Percentiles rank a stretch among this genome's conserved stretches.
Conservation (phyloP, 2,329 filamentous ascomycete species). For the Colletotrichum filicis region DNA sequence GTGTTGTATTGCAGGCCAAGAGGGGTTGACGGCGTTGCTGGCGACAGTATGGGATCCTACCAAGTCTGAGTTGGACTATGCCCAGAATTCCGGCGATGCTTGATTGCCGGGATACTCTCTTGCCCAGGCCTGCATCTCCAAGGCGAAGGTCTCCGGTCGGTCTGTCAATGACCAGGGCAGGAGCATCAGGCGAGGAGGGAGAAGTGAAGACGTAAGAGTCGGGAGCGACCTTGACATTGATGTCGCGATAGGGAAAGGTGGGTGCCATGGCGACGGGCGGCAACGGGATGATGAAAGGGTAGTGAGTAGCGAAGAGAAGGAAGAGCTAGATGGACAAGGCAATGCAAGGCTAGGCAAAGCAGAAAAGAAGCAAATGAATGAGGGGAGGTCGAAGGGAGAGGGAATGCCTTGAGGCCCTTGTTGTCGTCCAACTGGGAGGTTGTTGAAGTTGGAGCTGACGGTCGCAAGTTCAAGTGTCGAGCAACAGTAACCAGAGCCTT, state of each 20-base stretch:
- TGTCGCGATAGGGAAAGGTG: constrained; percentile 85
- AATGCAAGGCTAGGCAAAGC: background rate
- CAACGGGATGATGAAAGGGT: constrained; percentile 1
- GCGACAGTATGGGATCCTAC: constrained; percentile 59
- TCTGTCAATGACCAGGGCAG: constrained; percentile 88
- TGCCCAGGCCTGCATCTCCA: constrained; percentile 81
- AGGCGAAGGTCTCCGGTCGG: constrained; percentile 92
- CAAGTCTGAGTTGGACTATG: constrained; percentile 91
- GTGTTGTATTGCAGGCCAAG: background rate
- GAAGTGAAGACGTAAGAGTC: constrained; percentile 97
- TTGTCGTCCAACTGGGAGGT: constrained; percentile 4
- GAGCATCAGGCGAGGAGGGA: constrained; percentile 89
- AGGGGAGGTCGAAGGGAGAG: background rate
- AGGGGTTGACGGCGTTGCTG: background rate
- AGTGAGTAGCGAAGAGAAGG: background rate
- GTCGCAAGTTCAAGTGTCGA: constrained; percentile 18
- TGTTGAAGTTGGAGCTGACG: constrained; percentile 2
- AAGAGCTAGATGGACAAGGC: background rate
- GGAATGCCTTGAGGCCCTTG: constrained; percentile 4
- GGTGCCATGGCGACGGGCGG: constrained; percentile 47
- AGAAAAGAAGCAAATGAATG: constrained; percentile 13
- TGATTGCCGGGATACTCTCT: constrained; percentile 79
- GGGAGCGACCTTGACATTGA: constrained; percentile 93
- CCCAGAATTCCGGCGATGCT: constrained; percentile 96
- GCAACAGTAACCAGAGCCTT: constrained; percentile 12